Evolutionary conservation across 2,329 filamentous ascomycete genomes (phyloP).

Genomic region (Aspergillus udagawae): DNA sequence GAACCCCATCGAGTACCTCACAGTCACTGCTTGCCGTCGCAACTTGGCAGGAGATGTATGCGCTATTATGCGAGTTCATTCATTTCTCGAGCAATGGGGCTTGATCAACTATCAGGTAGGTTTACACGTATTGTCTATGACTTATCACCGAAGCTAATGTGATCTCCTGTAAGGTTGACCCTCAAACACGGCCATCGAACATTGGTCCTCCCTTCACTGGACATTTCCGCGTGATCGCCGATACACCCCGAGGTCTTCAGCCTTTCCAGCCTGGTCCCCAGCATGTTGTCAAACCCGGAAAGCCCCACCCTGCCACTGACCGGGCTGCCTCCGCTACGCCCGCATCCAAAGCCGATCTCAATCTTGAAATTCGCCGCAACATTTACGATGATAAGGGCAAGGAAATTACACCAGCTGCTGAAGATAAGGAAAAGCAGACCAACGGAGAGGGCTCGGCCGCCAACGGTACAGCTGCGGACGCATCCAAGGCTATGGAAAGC

Average conservation of each 20-base stretch:
- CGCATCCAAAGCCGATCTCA: slow-evolving; percentile 72
- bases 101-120: slow-evolving; percentile 96
- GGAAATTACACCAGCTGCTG: slow-evolving; percentile 66
- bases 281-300: slow-evolving; percentile 60
- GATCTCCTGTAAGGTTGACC: slow-evolving; percentile 67
- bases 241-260: slow-evolving; percentile 90
- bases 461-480: slow-evolving; percentile 55
- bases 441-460: slow-evolving; percentile 73
- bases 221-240: slow-evolving; percentile 92
- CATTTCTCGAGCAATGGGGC: slow-evolving; percentile 97
- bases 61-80: slow-evolving; percentile 97
- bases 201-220: slow-evolving; percentile 96
- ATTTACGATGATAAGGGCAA: slow-evolving; percentile 92
- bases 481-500: slow-evolving; percentile 60
- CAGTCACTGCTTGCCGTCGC: slow-evolving; percentile 89
- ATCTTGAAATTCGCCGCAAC: slow-evolving; percentile 89
- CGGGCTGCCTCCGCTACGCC: slow-evolving; percentile 62
- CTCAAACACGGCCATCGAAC: slow-evolving; percentile 88
- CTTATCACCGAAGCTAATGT: slow-evolving; percentile 8
- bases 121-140: neutral
- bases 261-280: slow-evolving; percentile 89
- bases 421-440: slow-evolving; percentile 60
- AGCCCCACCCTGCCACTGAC: slow-evolving; percentile 65
- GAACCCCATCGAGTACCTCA: slow-evolving; percentile 93
- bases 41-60: slow-evolving; percentile 97